Conservation (phyloP, 139 green algal genomes). For the Spirogloea muscicola region DNA sequence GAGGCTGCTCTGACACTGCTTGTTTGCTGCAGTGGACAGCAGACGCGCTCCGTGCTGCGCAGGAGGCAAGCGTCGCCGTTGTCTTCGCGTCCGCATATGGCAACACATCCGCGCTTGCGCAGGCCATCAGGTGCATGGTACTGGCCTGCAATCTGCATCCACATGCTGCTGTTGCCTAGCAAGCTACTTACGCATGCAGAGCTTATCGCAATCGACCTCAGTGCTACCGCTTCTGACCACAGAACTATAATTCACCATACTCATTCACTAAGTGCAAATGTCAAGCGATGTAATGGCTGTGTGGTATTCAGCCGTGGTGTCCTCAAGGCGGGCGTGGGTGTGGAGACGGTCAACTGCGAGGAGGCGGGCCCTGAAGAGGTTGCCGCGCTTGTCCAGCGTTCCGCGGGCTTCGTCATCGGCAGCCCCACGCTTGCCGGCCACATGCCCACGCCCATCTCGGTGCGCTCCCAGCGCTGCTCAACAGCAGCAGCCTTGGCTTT, state of each 20-base stretch:
- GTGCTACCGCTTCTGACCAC: too few relatives aligned
- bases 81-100: slow-evolving; percentile 93
- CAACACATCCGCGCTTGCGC: slow-evolving; percentile 88
- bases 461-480: too few relatives aligned
- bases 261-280: too few relatives aligned
- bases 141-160: not conserved
- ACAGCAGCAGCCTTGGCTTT: too few relatives aligned
- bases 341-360: slow-evolving; percentile 92
- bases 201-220: too few relatives aligned
- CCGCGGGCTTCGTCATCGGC: slow-evolving; percentile 84
- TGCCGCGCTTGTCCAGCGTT: slow-evolving; percentile 52
- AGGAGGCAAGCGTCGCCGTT: slow-evolving; percentile 61
- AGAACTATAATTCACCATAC: too few relatives aligned
- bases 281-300: too few relatives aligned
- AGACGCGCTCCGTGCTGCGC: slow-evolving; percentile 46
- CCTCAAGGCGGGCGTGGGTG: slow-evolving; percentile 77
- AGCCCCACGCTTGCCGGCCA: slow-evolving; percentile 89
- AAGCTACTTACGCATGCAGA: too few relatives aligned
- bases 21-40: slow-evolving; percentile 59
- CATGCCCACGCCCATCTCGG: slow-evolving; percentile 86
- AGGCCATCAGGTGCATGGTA: slow-evolving; percentile 63
- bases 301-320: slow-evolving; percentile 67
- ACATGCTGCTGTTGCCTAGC: too few relatives aligned
- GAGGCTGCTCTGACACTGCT: too few relatives aligned
- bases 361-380: slow-evolving; percentile 57